Conservation (phyloP, 192 early-diverging fungal genomes). For the Coemansia sp. region DNA sequence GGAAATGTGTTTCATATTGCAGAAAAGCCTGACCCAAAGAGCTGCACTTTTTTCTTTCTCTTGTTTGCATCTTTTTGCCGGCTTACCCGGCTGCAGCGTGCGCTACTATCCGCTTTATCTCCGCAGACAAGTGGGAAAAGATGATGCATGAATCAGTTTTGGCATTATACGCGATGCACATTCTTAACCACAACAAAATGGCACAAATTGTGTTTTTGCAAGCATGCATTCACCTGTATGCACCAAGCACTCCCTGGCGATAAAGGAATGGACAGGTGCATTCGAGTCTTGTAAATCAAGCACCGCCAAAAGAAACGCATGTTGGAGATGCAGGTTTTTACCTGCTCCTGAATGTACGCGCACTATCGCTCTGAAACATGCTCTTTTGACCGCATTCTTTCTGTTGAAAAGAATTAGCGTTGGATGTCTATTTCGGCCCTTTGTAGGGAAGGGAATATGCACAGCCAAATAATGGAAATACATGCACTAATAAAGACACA, state of each 20-base stretch:
- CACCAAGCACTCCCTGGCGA: background rate
- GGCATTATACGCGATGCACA: slow-evolving; percentile 7
- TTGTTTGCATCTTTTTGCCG: background rate
- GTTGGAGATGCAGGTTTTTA: background rate
- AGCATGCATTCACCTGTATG: background rate
- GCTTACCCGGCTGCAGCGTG: slow-evolving; percentile 2
- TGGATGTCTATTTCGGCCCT: background rate
- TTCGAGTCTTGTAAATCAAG: slow-evolving; percentile 4
- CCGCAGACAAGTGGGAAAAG: background rate
- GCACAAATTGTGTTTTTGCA: slow-evolving; percentile 1
- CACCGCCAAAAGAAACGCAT: background rate
- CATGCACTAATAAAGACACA: slow-evolving; percentile 6
- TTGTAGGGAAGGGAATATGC: background rate
- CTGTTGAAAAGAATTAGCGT: background rate
- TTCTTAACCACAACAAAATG: slow-evolving; percentile 8
- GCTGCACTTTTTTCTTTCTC: background rate
- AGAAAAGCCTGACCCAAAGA: background rate
- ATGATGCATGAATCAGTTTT: background rate
- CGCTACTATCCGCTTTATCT: background rate
- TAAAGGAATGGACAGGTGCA: background rate
- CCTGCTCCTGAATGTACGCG: background rate
- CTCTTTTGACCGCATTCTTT: background rate
- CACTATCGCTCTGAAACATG: background rate
- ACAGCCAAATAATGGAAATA: background rate
- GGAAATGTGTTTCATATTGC: background rate